Conservation (phyloP, 2,329 filamentous ascomycete species). For the Cladophialophora immunda region DNA sequence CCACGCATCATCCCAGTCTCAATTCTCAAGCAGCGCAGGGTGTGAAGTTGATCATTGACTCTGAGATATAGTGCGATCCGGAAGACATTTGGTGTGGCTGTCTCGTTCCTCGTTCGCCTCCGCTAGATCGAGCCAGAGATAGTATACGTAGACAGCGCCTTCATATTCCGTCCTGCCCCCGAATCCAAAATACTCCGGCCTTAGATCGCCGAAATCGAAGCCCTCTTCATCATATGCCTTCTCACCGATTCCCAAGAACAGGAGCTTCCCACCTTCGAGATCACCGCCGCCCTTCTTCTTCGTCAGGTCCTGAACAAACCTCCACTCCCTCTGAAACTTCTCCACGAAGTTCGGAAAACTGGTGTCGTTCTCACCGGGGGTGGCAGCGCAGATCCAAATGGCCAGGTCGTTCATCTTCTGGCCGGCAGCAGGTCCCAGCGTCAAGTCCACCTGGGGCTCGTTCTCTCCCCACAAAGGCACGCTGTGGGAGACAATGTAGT, state of each 20-base stretch:
- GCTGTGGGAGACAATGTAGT: not conserved
- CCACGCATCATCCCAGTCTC: too few relatives aligned
- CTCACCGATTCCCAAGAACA: not conserved
- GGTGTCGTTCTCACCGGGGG: not conserved
- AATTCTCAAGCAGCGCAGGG: too few relatives aligned
- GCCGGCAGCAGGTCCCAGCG: not conserved
- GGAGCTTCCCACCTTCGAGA: not conserved
- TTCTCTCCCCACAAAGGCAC: not conserved
- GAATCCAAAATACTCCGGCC: not conserved
- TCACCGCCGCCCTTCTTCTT: not conserved
- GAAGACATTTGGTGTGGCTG: not conserved
- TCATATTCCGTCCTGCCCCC: not conserved
- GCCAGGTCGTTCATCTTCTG: not conserved
- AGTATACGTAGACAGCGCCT: not conserved
- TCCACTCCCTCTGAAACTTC: not conserved
- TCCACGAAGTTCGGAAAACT: constrained; percentile 1
- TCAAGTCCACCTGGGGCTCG: not conserved
- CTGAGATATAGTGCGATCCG: not conserved
- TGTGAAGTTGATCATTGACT: not conserved
- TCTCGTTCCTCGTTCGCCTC: not conserved
- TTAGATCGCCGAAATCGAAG: not conserved
- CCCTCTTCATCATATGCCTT: not conserved
- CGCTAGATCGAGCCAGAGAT: not conserved
- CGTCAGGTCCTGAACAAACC: not conserved
- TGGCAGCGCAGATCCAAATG: not conserved